Base-by-base conservation (phyloP, 2,329 filamentous ascomycete species). In the Ceratocystis ficicola region DNA sequence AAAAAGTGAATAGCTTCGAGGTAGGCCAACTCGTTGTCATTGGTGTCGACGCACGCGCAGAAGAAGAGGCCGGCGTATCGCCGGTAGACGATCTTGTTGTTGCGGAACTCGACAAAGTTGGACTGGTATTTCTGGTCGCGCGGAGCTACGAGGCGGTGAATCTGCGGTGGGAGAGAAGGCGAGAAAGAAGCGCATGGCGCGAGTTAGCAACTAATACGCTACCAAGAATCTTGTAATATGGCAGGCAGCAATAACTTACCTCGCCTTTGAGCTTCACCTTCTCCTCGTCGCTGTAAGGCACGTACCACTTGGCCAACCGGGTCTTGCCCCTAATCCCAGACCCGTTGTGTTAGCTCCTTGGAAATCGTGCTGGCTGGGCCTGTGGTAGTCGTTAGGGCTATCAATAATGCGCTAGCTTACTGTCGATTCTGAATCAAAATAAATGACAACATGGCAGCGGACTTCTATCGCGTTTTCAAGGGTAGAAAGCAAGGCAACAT, bases 191-290 rank as follows among this genome's bases (percentile, higher is more conserved):
- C 36, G 48, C 20, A 52, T 2, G 3, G 48, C 8, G 15, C 20
- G 20, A 61, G 62, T 46, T 41, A 48, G 57, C 12, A 28, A 22
- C 7, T 6, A 3, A 6, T 8, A 36, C 28, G 44, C 44, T 61
- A 65, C 65, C 59, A 67, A 57, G 44, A 41, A 44, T 41, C 3
- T 7, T n/a, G 32, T 10, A 10, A 44, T n/a, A 36, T 50, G 10
- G 17, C 28, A 41, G 25, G 44, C 20, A 36, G 48, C 64, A 65
- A 41, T 41, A 48, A 75, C 79, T 67, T 78, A 90, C 89, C 80
- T 99, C 94, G 82, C 94, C 94, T 78, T 99, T 99, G 72, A 99
- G 82, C 79, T 96, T 96, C 76, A 99, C 90, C 81, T 99, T 99
- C 76, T 99, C 91, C 76, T 97, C 93, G 81, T 99, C 94, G 77